Evolutionary conservation across 495 filamentous ascomycete species (phyloP).

Genomic region (Aspergillus nidulans): DNA sequence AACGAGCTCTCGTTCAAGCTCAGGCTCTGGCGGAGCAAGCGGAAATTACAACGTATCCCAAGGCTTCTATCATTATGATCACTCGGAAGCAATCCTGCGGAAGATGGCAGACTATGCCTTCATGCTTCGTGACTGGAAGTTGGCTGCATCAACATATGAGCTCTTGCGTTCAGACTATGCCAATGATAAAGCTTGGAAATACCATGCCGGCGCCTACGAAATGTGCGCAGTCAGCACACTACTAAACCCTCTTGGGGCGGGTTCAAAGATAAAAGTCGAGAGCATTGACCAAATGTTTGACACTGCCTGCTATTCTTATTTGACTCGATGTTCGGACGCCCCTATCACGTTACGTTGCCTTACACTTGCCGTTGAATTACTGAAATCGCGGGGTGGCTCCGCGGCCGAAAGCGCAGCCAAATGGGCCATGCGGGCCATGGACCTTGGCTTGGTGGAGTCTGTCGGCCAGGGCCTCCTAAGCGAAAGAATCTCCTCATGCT

Average conservation of each 20-base stretch:
- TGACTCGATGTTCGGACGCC: conserved; percentile 70
- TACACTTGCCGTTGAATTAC: conserved; percentile 71
- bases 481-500: conserved; percentile 81
- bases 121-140: conserved; percentile 91
- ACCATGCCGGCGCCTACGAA: conserved; percentile 88
- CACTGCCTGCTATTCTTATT: conserved; percentile 83
- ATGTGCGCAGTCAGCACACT: conserved; percentile 84
- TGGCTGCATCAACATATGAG: conserved; percentile 88
- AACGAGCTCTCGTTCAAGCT: conserved; percentile 44
- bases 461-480: conserved; percentile 74
- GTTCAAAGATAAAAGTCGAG: conserved; percentile 70
- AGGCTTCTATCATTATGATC: conserved; percentile 78
- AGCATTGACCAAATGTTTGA: conserved; percentile 81
- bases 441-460: conserved; percentile 66
- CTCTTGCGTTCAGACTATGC: conserved; percentile 80
- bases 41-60: conserved; percentile 73
- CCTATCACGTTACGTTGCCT: conserved; percentile 76
- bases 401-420: conserved; percentile 81
- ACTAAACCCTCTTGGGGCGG: conserved; percentile 64
- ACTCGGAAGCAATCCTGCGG: conserved; percentile 84
- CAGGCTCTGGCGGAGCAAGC: conserved; percentile 33
- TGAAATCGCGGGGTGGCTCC: conserved; percentile 70
- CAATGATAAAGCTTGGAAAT: conserved; percentile 94
- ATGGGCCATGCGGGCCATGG: conserved; percentile 77
- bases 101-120: conserved; percentile 93